These are phyloP conservation scores for Exophiala sideris DNA, from an alignment of 2,329 filamentous ascomycete genomes.

Conservation along the genomic window DNA sequence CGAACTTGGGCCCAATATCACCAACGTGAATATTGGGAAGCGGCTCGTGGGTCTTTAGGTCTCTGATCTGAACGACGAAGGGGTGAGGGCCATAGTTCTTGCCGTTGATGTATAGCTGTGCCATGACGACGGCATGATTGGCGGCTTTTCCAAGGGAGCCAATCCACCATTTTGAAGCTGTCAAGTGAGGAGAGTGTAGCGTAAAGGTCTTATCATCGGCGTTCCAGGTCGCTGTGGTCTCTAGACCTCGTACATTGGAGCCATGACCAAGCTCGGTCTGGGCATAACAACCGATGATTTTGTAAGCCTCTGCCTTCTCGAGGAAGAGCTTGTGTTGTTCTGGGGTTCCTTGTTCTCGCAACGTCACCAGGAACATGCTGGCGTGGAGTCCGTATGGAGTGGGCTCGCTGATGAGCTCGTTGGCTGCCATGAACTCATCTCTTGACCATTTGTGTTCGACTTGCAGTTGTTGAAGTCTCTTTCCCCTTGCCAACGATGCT, in stretches of 20 bases:
- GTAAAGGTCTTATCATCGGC: slow-evolving; percentile 69
- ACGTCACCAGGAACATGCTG: slow-evolving; percentile 67
- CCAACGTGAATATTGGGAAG: slow-evolving; percentile 69
- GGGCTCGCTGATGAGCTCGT: slow-evolving; percentile 68
- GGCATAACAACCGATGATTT: slow-evolving; percentile 75
- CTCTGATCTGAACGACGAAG: slow-evolving; percentile 72
- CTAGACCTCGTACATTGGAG: slow-evolving; percentile 69
- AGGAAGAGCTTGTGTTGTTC: slow-evolving; percentile 73
- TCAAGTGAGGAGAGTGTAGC: slow-evolving; percentile 69
- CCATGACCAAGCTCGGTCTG: slow-evolving; percentile 79
- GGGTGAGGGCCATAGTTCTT: slow-evolving; percentile 71
- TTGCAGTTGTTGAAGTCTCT: slow-evolving; percentile 65
- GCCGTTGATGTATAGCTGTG: slow-evolving; percentile 67
- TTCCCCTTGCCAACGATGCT: slow-evolving; percentile 65
- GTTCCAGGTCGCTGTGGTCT: slow-evolving; percentile 73
- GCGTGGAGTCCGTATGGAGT: slow-evolving; percentile 72
- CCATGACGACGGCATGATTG: slow-evolving; percentile 76
- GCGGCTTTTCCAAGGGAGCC: slow-evolving; percentile 72
- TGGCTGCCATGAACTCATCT: slow-evolving; percentile 63
- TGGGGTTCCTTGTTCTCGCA: slow-evolving; percentile 67
- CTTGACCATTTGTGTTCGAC: slow-evolving; percentile 64
- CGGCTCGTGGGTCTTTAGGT: slow-evolving; percentile 66
- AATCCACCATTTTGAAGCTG: slow-evolving; percentile 82
- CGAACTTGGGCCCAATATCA: slow-evolving; percentile 77
- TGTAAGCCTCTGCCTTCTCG: slow-evolving; percentile 64